phyloP scores from a whole-genome alignment of 2,329 filamentous ascomycete species.

The Alternaria ethzedia region DNA sequence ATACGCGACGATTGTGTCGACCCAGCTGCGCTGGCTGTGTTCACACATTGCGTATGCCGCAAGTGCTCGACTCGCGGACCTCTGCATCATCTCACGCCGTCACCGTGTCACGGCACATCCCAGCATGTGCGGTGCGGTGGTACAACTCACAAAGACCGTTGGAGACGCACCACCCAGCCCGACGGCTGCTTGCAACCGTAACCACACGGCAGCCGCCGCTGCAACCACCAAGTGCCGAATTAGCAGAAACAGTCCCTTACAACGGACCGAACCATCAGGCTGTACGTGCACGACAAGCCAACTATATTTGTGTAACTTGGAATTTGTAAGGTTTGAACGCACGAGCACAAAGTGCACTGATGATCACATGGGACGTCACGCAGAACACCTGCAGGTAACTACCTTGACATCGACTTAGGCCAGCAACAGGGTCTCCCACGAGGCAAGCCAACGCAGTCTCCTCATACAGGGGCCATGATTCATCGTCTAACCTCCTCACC shows the following conservation, averaged over 20 bases:
- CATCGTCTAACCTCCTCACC: neutral
- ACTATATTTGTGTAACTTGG: neutral
- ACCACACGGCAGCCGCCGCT: neutral
- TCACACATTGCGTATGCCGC: neutral
- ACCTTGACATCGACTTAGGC: neutral
- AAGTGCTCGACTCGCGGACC: neutral
- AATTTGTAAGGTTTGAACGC: constrained; percentile 4
- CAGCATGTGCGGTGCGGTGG: neutral
- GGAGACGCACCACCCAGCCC: constrained; percentile 1
- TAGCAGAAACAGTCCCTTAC: neutral
- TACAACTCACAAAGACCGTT: neutral
- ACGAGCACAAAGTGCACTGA: constrained; percentile 3
- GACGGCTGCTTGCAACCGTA: constrained; percentile 9
- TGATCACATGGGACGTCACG: neutral
- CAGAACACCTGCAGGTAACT: neutral
- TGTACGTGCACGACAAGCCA: constrained; percentile 4
- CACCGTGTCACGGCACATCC: constrained; percentile 2
- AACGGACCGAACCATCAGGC: neutral
- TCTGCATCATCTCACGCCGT: constrained; percentile 1
- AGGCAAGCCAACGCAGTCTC: neutral
- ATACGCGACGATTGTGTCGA: neutral
- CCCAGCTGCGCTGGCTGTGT: neutral
- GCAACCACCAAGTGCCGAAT: neutral
- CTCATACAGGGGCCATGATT: neutral
- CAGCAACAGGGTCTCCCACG: neutral